Evolutionary conservation across 2,329 filamentous ascomycete genomes (phyloP).

Genomic region (Claviceps paspali): DNA sequence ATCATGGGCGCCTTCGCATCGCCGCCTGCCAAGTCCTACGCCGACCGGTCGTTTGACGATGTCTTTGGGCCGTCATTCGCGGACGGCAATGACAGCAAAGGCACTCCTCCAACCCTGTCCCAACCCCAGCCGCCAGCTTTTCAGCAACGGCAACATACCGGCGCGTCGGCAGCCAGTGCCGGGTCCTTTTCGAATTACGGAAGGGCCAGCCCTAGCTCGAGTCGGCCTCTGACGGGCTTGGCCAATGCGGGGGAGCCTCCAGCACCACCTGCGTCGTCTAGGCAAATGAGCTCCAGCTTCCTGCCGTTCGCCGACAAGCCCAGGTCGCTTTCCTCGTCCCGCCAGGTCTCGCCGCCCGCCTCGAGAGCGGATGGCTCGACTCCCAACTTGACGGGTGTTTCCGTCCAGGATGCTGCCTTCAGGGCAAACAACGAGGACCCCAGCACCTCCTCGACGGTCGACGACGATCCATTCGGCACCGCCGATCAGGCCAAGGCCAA

Average conservation of each 20-base stretch:
- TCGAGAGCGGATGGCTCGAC: conserved; percentile 28
- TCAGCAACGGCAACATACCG: conserved; percentile 42
- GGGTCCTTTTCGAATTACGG: conserved; percentile 31
- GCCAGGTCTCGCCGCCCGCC: conserved; percentile 59
- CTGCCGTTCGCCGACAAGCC: conserved; percentile 52
- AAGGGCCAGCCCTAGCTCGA: conserved; percentile 46
- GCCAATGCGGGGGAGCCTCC: conserved; percentile 42
- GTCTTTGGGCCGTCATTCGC: conserved; percentile 62
- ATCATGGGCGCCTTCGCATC: conserved; percentile 39
- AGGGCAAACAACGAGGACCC: conserved; percentile 9
- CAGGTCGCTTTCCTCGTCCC: conserved; percentile 61
- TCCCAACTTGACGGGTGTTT: conserved; percentile 13
- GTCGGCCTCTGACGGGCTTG: conserved; percentile 47
- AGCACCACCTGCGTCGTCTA: conserved; percentile 56
- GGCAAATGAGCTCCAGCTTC: conserved; percentile 64
- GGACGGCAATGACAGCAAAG: neutral
- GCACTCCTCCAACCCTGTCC: conserved; percentile 7
- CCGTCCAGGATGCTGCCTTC: conserved; percentile 6
- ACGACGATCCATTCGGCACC: conserved; percentile 34
- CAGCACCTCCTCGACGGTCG: conserved; percentile 6
- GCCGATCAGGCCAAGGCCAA: conserved; percentile 47
- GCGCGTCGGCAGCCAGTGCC: conserved; percentile 36
- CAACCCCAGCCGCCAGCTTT: conserved; percentile 23
- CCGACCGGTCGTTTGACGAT: conserved; percentile 65
- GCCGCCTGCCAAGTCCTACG: conserved; percentile 30